Base-by-base conservation (phyloP, 176 grass and related monocot species). In the Ensete ventricosum region DNA sequence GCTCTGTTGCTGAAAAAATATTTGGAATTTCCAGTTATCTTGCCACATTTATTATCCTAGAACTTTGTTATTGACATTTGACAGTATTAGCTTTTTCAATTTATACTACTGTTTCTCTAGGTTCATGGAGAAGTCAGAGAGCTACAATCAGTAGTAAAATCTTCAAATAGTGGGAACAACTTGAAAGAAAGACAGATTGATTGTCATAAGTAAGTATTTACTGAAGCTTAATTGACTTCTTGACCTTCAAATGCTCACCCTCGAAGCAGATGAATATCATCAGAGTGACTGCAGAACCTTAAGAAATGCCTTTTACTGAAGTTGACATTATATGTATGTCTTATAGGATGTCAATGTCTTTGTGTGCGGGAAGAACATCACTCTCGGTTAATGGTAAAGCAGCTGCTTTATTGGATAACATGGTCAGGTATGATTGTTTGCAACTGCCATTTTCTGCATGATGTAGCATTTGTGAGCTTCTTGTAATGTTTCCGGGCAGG, bases 111-210 rank as follows among this genome's bases (percentile, higher is more conserved):
- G 59, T 79, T 73, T 79, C 62, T 72, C 24, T 62, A 96, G 85
- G 83, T 96, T 74, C 86, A 76, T 53, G 77, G 70, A 48, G 86
- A 86, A 82, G 75, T 92, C 76, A 86, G 84, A 84, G 87, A 92
- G 64, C 90, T 92, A 77, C 85, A 87, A 67, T 88, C 85, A 60
- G 74, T 75, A 29, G 80, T 83, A 85, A 58, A 74, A 19, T 74
- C 79, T 77, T 60, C 17, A 19, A 76, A 82, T 67, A 79, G 67
- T 84, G 76, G 52, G 43, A 84, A 71, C 52, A 68, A 74, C 24
- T 78, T 68, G 66, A 83, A 89, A 50, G 89, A 92, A 82, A 89
- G 84, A 26, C 83, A 73, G 53, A 66, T 58, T 73, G 65, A 82
- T 74, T 82, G 64, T 62, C 76, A 70, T 43, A 85, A 64, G 83